phyloP scores from a whole-genome alignment of 805 yeast genomes.

The Sungouiella thailandica region DNA sequence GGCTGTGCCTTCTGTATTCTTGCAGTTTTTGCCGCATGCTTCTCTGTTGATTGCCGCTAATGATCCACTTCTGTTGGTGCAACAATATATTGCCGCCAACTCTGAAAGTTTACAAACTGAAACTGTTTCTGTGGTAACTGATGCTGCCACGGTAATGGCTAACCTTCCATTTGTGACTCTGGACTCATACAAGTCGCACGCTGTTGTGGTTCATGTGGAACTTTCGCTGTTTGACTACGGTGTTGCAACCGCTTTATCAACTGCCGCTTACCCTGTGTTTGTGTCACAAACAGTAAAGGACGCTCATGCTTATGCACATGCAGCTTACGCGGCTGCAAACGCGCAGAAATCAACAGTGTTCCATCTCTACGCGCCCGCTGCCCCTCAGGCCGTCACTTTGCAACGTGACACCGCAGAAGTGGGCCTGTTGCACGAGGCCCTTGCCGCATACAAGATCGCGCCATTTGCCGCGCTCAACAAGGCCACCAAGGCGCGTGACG shows the following conservation, averaged over 20 bases:
- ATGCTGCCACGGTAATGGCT: slow-evolving; percentile 49
- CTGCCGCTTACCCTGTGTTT: slow-evolving; percentile 57
- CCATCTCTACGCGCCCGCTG: slow-evolving; percentile 54
- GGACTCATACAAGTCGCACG: slow-evolving; percentile 28
- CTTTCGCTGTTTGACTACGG: slow-evolving; percentile 61
- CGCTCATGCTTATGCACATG: slow-evolving; percentile 47
- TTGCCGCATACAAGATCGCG: slow-evolving; percentile 19
- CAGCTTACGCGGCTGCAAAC: slow-evolving; percentile 55
- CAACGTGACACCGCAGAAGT: slow-evolving; percentile 3
- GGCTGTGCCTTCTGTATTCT: slow-evolving; percentile 31
- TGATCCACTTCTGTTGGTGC: slow-evolving; percentile 49
- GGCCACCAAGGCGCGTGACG: slow-evolving; percentile 36
- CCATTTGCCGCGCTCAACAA: slow-evolving; percentile 29
- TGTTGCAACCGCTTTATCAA: slow-evolving; percentile 66
- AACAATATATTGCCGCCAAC: slow-evolving; percentile 22
- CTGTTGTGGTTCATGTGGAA: slow-evolving; percentile 59
- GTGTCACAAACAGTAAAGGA: slow-evolving; percentile 61
- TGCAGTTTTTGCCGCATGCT: slow-evolving; percentile 20
- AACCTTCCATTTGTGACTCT: slow-evolving; percentile 55
- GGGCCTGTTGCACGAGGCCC: slow-evolving; percentile 17
- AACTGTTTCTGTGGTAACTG: slow-evolving; percentile 45
- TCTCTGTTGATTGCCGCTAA: slow-evolving; percentile 36
- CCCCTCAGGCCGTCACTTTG: slow-evolving; percentile 5
- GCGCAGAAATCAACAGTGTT: slow-evolving; percentile 52
- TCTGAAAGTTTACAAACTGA: slow-evolving; percentile 11